A percentile compares a stretch with the other conserved stretches of the same genome.
Evolutionary conservation across 805 yeast species (phyloP).

Genomic region (Suhomyces vadensis): DNA sequence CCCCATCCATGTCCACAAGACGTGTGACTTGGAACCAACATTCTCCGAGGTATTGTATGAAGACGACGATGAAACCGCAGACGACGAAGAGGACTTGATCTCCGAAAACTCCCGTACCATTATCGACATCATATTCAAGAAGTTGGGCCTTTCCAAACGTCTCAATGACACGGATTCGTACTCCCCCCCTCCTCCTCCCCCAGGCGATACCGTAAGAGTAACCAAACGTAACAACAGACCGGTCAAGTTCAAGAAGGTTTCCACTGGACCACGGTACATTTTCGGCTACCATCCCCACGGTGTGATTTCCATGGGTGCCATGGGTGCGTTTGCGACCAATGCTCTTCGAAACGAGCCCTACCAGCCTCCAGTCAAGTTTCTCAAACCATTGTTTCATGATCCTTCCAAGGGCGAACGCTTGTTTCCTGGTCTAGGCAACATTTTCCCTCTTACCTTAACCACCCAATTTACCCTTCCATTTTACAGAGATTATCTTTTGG

Average conservation of each 20-base stretch:
- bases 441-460: slow-evolving; percentile 74
- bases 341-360: slow-evolving; percentile 45
- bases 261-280: slow-evolving; percentile 72
- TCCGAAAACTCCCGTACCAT: slow-evolving; percentile 38
- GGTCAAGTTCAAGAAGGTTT: slow-evolving; percentile 25
- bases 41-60: slow-evolving; percentile 43
- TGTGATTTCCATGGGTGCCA: slow-evolving; percentile 86
- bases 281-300: slow-evolving; percentile 98
- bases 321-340: slow-evolving; percentile 76
- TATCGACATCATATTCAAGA: slow-evolving; percentile 37
- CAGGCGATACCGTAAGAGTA: slow-evolving; percentile 6
- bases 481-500: slow-evolving; percentile 79
- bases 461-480: slow-evolving; percentile 84
- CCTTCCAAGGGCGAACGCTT: slow-evolving; percentile 66
- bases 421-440: slow-evolving; percentile 81
- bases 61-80: slow-evolving; percentile 24
- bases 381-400: slow-evolving; percentile 50
- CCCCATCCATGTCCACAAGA: slow-evolving; percentile 72
- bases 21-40: slow-evolving; percentile 73
- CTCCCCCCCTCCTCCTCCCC: slow-evolving; percentile 11
- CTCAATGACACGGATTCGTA: slow-evolving; percentile 30
- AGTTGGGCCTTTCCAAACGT: slow-evolving; percentile 39
- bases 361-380: slow-evolving; percentile 33
- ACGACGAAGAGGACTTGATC: slow-evolving; percentile 46
- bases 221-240: slow-evolving; percentile 1